Conservation (phyloP, 805 yeast species). For the Kodamaea restingae region DNA sequence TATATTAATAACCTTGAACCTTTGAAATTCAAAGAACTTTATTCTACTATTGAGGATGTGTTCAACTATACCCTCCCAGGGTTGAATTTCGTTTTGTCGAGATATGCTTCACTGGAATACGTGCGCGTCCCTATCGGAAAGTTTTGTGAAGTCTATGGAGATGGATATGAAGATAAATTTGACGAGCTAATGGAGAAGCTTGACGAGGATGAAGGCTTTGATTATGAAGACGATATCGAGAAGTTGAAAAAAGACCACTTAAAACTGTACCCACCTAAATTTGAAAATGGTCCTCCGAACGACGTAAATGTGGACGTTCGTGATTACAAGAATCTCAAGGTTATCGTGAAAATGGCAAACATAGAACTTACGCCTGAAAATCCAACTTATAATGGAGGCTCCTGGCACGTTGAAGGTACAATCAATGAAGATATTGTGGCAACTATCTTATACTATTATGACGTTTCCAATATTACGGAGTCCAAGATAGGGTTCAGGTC, state of each 20-base stretch:
- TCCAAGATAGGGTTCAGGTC: conserved; percentile 29
- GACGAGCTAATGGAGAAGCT: neutral
- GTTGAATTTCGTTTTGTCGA: conserved; percentile 24
- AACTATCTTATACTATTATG: conserved; percentile 38
- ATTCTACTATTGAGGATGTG: conserved; percentile 26
- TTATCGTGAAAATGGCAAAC: conserved; percentile 38
- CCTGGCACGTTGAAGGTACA: conserved; percentile 44
- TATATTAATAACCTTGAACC: conserved; percentile 43
- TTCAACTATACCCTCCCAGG: conserved; percentile 31
- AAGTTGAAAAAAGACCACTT: neutral
- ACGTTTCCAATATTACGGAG: conserved; percentile 34
- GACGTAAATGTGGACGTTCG: conserved; percentile 14
- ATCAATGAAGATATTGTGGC: conserved; percentile 41
- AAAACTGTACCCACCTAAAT: conserved; percentile 1
- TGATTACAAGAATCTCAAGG: conserved; percentile 24
- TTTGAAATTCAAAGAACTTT: conserved; percentile 19
- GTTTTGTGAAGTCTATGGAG: neutral
- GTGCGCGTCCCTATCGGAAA: neutral
- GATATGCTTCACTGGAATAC: conserved; percentile 17
- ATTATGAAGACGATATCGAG: neutral
- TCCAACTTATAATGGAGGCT: conserved; percentile 36
- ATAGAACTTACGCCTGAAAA: conserved; percentile 40
- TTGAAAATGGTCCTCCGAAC: conserved; percentile 4
- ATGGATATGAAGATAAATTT: neutral
- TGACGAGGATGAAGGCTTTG: neutral